These are phyloP conservation scores for Venturia effusa DNA, from an alignment of 2,329 filamentous ascomycete species.

Conservation along the genomic window DNA sequence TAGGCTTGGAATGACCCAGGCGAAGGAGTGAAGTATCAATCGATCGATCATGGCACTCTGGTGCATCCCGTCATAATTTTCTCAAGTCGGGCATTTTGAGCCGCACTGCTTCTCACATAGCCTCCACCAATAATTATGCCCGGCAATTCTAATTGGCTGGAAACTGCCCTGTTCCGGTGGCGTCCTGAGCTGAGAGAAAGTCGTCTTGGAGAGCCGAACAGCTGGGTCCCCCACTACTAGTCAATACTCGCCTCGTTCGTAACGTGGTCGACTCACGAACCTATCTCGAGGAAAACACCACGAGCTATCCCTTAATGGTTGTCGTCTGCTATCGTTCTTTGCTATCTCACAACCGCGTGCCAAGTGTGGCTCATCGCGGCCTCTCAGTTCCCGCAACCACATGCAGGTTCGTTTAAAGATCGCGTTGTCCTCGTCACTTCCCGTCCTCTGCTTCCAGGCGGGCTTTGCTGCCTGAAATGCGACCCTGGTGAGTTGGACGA, in stretches of 20 bases:
- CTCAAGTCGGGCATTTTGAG: too few relatives aligned
- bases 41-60: not conserved
- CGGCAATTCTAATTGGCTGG: not conserved
- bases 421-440: not conserved
- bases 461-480: not conserved
- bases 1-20: not conserved
- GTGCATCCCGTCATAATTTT: too few relatives aligned
- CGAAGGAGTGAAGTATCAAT: not conserved
- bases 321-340: not conserved
- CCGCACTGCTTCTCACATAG: not conserved
- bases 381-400: not conserved
- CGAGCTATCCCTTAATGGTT: not conserved
- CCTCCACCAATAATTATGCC: not conserved
- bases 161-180: not conserved
- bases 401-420: not conserved
- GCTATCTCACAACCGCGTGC: not conserved
- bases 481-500: not conserved
- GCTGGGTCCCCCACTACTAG: not conserved
- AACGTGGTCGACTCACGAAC: not conserved
- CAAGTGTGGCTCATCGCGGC: conserved; percentile 1
- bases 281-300: not conserved
- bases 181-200: not conserved
- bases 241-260: not conserved
- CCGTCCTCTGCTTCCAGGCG: not conserved
- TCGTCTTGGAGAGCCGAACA: not conserved